Evolutionary conservation across 192 early-diverging fungal species (phyloP).

Genomic region (Dissophora globulifera): DNA sequence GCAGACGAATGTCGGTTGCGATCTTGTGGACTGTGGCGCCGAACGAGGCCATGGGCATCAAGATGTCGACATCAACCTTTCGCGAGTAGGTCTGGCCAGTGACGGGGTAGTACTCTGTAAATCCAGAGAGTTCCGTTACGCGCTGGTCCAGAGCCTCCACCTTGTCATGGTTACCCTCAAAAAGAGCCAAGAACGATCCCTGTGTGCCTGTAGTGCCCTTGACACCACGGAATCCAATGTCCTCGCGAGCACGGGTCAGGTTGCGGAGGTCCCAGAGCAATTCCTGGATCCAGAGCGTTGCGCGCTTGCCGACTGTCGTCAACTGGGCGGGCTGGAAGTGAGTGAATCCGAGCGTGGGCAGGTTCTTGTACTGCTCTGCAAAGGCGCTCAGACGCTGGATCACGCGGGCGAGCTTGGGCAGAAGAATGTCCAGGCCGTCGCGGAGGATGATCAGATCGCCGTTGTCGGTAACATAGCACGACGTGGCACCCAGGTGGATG

Average conservation of each 20-base stretch:
- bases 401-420: conserved; percentile 87
- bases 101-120: conserved; percentile 86
- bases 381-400: conserved; percentile 85
- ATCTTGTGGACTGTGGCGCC: conserved; percentile 97
- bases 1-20: conserved; percentile 93
- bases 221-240: conserved; percentile 93
- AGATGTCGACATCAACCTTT: conserved; percentile 96
- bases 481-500: conserved; percentile 98
- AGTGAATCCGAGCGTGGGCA: conserved; percentile 97
- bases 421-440: conserved; percentile 91
- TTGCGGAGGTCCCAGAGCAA: conserved; percentile 96
- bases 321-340: conserved; percentile 99
- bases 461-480: conserved; percentile 99
- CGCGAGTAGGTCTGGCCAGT: conserved; percentile 98
- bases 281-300: conserved; percentile 97
- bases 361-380: conserved; percentile 79
- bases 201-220: conserved; percentile 99
- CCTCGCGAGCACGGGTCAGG: conserved; percentile 85
- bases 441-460: conserved; percentile 98
- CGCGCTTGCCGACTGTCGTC: conserved; percentile 98
- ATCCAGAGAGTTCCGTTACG: conserved; percentile 90
- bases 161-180: conserved; percentile 93
- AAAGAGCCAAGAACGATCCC: conserved; percentile 95
- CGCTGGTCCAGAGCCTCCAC: conserved; percentile 91
- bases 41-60: conserved; percentile 87